A percentile compares a stretch with the other conserved stretches of the same genome.
Evolutionary conservation across 371 early-diverging fungal genomes (phyloP).

Genomic region (Blastocladiella emersonii): DNA sequence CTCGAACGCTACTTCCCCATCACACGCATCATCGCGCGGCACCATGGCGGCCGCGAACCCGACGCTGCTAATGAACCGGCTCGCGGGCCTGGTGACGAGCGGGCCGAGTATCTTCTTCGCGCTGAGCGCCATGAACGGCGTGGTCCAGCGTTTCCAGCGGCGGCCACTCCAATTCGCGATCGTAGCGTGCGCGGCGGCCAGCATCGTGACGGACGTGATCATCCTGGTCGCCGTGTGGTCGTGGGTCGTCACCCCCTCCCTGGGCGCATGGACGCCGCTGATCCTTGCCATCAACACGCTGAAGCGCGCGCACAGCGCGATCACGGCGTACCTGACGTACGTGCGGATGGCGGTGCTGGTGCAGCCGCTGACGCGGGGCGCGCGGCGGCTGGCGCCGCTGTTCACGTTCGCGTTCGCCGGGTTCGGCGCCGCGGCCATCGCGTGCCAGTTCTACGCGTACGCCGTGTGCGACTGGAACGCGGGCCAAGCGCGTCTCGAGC

Average conservation of each 20-base stretch:
- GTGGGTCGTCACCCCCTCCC: neutral
- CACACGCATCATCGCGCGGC: no score
- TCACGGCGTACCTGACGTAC: neutral
- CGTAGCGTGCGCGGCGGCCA: neutral
- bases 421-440: no score
- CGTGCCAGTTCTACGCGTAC: neutral
- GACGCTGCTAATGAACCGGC: no score
- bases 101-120: no score
- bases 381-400: neutral
- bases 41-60: no score
- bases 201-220: neutral
- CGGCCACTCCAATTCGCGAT: neutral
- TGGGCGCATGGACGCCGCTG: neutral
- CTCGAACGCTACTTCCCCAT: no score
- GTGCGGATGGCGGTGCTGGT: neutral
- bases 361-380: neutral
- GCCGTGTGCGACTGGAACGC: neutral
- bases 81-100: no score
- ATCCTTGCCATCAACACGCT: neutral
- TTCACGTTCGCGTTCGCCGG: neutral
- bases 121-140: no score
- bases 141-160: neutral
- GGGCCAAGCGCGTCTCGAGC: neutral
- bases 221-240: neutral
- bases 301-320: neutral